phyloP scores from a whole-genome alignment of 768 basidiomycete genomes.

The Lactifluus hygrophoroides region DNA sequence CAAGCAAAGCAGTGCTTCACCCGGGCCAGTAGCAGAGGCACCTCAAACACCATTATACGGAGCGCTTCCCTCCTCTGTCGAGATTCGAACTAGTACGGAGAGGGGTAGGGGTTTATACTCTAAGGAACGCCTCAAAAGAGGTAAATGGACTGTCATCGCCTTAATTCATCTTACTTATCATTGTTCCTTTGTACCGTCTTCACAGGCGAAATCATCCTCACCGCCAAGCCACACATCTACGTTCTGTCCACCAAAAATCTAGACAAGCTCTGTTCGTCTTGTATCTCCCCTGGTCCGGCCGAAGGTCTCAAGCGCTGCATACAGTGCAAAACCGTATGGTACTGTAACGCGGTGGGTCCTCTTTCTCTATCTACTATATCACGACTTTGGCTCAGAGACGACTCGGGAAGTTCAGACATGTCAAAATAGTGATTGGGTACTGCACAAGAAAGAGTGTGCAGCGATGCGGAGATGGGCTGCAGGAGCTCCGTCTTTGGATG shows the following conservation, averaged over 20 bases:
- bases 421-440: slow-evolving; percentile 62
- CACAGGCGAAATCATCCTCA: slow-evolving; percentile 53
- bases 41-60: slow-evolving; percentile 3
- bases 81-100: slow-evolving; percentile 4
- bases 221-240: slow-evolving; percentile 48
- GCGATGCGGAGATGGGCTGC: slow-evolving; percentile 54
- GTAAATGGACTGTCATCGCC: not conserved
- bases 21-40: not conserved
- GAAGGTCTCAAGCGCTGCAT: slow-evolving; percentile 59
- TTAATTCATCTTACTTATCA: not conserved
- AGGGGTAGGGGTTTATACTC: slow-evolving; percentile 20
- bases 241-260: slow-evolving; percentile 60
- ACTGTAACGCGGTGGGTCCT: slow-evolving; percentile 61
- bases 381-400: no score
- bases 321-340: slow-evolving; percentile 58
- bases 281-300: slow-evolving; percentile 36
- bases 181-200: not conserved
- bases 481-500: slow-evolving; percentile 38
- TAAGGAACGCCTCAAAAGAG: slow-evolving; percentile 17
- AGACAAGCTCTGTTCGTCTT: slow-evolving; percentile 59
- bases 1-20: not conserved
- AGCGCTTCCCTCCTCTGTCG: slow-evolving; percentile 9
- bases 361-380: slow-evolving; percentile 5
- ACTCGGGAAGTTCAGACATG: slow-evolving; percentile 47
- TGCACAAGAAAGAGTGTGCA: slow-evolving; percentile 73